A percentile compares a stretch with the other conserved stretches of the same genome.
Evolutionary conservation across 768 basidiomycete species (phyloP).

Genomic region (Suillus alpinus): DNA sequence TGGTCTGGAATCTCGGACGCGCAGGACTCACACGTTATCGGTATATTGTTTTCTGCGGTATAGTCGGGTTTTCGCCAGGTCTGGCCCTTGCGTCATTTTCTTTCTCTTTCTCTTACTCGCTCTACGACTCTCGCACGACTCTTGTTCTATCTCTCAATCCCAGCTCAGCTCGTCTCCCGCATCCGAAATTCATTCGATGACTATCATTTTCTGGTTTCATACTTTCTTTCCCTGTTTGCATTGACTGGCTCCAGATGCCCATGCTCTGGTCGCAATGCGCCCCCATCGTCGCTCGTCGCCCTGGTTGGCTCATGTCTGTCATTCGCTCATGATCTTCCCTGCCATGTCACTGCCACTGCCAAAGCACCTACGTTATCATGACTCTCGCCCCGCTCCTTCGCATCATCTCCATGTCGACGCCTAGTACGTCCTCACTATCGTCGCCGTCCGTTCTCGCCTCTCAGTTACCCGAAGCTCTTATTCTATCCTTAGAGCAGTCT

Average conservation of each 20-base stretch:
- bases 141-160: background rate
- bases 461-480: constrained; percentile 1
- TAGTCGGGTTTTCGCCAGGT: background rate
- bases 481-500: background rate
- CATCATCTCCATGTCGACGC: constrained; percentile 1
- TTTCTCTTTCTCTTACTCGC: background rate
- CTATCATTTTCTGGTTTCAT: background rate
- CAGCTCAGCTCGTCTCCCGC: background rate
- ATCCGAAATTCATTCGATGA: background rate
- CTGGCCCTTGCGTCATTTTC: background rate
- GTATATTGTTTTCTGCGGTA: background rate
- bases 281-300: background rate
- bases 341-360: background rate
- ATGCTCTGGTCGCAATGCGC: background rate
- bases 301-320: background rate
- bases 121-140: background rate
- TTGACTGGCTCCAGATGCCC: background rate
- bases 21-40: background rate
- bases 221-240: background rate
- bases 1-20: background rate
- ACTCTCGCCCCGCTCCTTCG: background rate
- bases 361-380: background rate
- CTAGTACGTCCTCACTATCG: background rate
- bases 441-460: background rate
- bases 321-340: background rate